phyloP scores from a whole-genome alignment of 768 basidiomycete genomes.

The Pisolithus marmoratus region DNA sequence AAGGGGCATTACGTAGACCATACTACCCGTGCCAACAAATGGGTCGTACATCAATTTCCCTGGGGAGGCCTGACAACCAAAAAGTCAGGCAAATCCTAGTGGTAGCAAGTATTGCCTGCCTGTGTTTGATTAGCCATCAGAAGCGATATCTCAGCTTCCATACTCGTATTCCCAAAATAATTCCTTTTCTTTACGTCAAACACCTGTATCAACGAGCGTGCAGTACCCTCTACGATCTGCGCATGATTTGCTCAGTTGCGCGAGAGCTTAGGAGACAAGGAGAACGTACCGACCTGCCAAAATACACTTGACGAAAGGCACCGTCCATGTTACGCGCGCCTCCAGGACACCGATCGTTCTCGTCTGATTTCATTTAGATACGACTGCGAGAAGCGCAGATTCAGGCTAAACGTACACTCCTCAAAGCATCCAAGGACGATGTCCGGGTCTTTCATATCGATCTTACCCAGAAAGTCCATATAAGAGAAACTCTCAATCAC shows the following conservation, averaged over 20 bases:
- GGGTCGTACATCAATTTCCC: slow-evolving; percentile 94
- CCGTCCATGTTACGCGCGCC: slow-evolving; percentile 56
- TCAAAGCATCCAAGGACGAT: slow-evolving; percentile 73
- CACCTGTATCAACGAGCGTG: slow-evolving; percentile 57
- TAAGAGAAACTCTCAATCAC: slow-evolving; percentile 79
- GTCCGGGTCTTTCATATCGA: slow-evolving; percentile 77
- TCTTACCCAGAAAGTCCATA: slow-evolving; percentile 76
- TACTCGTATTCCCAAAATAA: slow-evolving; percentile 94
- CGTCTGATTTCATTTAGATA: slow-evolving; percentile 32
- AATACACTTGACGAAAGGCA: slow-evolving; percentile 66
- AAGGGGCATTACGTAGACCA: slow-evolving; percentile 62
- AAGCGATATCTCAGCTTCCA: slow-evolving; percentile 94
- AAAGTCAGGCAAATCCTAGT: background rate
- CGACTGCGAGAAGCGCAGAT: background rate
- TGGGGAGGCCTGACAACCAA: slow-evolving; percentile 57
- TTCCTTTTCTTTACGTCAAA: slow-evolving; percentile 87
- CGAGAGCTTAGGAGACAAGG: background rate
- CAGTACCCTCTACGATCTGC: slow-evolving; percentile 57
- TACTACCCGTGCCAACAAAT: slow-evolving; percentile 89
- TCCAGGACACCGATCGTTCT: slow-evolving; percentile 42
- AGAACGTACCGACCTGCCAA: slow-evolving; percentile 81
- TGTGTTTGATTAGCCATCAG: slow-evolving; percentile 96
- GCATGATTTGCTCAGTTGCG: background rate
- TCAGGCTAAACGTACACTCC: slow-evolving; percentile 59
- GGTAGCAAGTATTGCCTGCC: slow-evolving; percentile 35